Evolutionary conservation across 169 alveolate species (phyloP).

Genomic region (Babesia divergens): DNA sequence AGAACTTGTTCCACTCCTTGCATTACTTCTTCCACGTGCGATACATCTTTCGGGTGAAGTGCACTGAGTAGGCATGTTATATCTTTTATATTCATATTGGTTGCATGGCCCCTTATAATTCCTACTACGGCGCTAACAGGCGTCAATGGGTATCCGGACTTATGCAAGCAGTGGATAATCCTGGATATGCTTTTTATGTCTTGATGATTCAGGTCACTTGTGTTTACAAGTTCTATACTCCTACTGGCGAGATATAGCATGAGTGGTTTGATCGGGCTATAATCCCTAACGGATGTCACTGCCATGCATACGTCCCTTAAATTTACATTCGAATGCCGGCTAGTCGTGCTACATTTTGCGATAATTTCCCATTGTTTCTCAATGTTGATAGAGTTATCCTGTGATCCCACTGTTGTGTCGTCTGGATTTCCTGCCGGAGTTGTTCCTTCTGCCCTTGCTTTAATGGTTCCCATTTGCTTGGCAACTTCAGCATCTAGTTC

Average conservation of each 20-base stretch:
- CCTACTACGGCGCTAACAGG: neutral
- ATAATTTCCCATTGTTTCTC: neutral
- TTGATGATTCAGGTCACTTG: neutral
- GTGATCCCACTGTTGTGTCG: neutral
- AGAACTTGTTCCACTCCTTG: neutral
- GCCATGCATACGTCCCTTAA: slow-evolving; percentile 20
- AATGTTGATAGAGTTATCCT: neutral
- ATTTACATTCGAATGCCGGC: neutral
- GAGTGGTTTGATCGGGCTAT: neutral
- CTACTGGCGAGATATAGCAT: neutral
- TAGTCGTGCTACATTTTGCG: neutral
- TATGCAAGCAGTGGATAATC: neutral
- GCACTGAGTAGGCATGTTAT: neutral
- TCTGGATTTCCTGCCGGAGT: neutral
- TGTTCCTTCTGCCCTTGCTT: too few relatives aligned
- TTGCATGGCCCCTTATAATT: neutral
- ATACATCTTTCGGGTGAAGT: neutral
- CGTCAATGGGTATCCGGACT: neutral
- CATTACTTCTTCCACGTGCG: neutral
- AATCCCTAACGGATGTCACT: neutral
- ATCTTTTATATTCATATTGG: slow-evolving; percentile 4
- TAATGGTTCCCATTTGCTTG: neutral
- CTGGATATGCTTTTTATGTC: slow-evolving; percentile 23
- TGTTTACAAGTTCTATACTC: neutral
- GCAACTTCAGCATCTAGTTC: neutral